Percentiles rank a stretch among this genome's conserved stretches.
These are phyloP conservation scores for Penicillium herquei DNA, from an alignment of 495 filamentous ascomycete genomes.

Conservation along the genomic window DNA sequence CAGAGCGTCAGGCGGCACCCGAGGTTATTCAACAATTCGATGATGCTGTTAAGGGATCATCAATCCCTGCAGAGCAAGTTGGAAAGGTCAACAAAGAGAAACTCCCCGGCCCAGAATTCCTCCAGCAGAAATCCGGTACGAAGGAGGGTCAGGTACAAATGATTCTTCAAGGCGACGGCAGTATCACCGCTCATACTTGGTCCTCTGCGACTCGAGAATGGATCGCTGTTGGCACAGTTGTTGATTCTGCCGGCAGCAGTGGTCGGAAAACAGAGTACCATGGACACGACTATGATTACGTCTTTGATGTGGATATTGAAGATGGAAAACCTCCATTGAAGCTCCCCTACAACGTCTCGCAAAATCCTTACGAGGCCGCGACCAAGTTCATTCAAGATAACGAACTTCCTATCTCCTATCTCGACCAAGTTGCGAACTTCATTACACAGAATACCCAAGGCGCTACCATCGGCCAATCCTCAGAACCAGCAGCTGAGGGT, in stretches of 20 bases:
- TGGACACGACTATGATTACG: constrained; percentile 93
- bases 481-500: constrained; percentile 41
- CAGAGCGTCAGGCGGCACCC: constrained; percentile 65
- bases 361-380: constrained; percentile 91
- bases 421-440: constrained; percentile 93
- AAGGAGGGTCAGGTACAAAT: constrained; percentile 95
- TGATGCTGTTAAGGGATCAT: constrained; percentile 72
- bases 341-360: constrained; percentile 85
- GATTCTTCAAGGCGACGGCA: constrained; percentile 77
- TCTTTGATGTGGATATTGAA: constrained; percentile 97
- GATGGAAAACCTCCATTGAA: constrained; percentile 94
- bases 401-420: constrained; percentile 82
- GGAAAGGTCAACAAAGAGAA: constrained; percentile 85
- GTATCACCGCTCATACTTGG: constrained; percentile 80
- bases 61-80: constrained; percentile 81
- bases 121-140: constrained; percentile 73
- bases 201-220: constrained; percentile 65
- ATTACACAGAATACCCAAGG: constrained; percentile 88
- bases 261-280: constrained; percentile 69
- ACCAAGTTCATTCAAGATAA: constrained; percentile 90
- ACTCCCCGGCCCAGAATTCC: constrained; percentile 80
- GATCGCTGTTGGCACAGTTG: constrained; percentile 89
- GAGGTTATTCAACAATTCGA: constrained; percentile 67
- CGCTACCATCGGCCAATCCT: constrained; percentile 66
- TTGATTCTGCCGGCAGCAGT: constrained; percentile 82